Conservation (phyloP, 129 eudicot species). For the Glebionis coronaria region DNA sequence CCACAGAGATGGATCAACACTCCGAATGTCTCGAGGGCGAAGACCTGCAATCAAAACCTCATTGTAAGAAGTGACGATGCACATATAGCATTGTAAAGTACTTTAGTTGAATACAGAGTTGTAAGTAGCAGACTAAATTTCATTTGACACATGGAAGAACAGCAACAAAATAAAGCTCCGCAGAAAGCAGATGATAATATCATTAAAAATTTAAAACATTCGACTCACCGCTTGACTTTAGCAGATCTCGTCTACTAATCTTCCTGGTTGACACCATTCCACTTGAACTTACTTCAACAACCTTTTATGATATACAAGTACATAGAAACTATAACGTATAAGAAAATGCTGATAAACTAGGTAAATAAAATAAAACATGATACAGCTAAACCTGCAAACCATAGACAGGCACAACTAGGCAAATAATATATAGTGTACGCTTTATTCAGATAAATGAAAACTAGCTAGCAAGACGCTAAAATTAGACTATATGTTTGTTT, state of each 20-base stretch:
- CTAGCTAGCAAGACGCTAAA: not conserved
- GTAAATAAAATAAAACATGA: not conserved
- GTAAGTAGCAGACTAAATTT: not conserved
- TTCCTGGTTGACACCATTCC: conserved; percentile 83
- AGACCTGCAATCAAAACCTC: conserved; percentile 55
- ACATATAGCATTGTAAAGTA: conserved; percentile 5
- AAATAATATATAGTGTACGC: too few species aligned
- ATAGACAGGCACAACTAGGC: not conserved
- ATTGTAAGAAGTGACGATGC: conserved; percentile 4
- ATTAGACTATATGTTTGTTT: not conserved
- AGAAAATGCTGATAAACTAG: not conserved
- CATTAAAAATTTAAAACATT: conserved; percentile 2
- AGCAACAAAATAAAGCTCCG: too few species aligned
- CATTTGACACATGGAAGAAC: too few species aligned
- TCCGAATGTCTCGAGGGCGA: conserved; percentile 94
- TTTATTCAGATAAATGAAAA: too few species aligned
- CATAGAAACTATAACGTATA: not conserved
- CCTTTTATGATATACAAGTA: conserved; percentile 44
- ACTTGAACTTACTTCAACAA: conserved; percentile 82
- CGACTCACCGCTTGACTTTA: conserved; percentile 91
- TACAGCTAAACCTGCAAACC: conserved; percentile 9
- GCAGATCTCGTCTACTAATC: conserved; percentile 70
- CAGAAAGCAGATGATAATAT: not conserved
- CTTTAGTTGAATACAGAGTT: not conserved
- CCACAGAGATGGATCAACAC: conserved; percentile 99